Base-by-base conservation (phyloP, 2,329 filamentous ascomycete genomes). In the Fusarium drepaniforme region DNA sequence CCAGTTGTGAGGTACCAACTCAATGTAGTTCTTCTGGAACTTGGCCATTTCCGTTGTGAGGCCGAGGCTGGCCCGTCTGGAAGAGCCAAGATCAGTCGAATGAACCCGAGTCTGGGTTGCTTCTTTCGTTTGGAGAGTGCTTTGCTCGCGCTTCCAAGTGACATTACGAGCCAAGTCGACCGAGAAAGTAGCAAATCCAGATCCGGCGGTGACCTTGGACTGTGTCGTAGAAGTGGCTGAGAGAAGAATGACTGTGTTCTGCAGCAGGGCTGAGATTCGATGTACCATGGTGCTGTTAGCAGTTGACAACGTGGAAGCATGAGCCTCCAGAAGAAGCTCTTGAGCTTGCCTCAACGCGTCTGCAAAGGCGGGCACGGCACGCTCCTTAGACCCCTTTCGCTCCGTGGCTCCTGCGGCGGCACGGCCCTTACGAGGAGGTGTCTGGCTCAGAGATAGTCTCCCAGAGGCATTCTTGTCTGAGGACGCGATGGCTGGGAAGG, bases 1-100 rank as follows among this genome's bases (percentile, higher is more conserved):
- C 97, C 97, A 99, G 8, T 89, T 87, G 44, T 87, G 84, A 0
- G 97, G 97, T 8, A 99, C 91, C 60, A 96, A 93, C 79, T 98
- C 94, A 61, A 98, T 88, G 77, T 95, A 98, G 56, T 96, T 90
- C 73, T 89, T 88, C 80, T 96, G 93, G 78, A 98, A 97, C 30
- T 87, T 86, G 51, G 86, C 83, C 78, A 91, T 88, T 73, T 92
- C 88, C 12, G 86, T 83, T 6, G 85, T 82, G 66, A 86, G 81
- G 2, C 85, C 86, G 21, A 89, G 81, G 71, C 87, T 90, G 3
- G 80, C 80, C 28, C 85, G 85, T 51, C 84, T 82, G 7, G 78
- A 68, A 16, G 57, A 28, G 11, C 40, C 58, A 9, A 38, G 16
- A 11, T 66, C 70, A 5, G n/a, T 64, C 16, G 75, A 35, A 9